Evolutionary conservation across 1,139 yeast species (phyloP), one percentile per base, ranked within the genome.

Genomic region (Saccharomyces pastorianus): DNA sequence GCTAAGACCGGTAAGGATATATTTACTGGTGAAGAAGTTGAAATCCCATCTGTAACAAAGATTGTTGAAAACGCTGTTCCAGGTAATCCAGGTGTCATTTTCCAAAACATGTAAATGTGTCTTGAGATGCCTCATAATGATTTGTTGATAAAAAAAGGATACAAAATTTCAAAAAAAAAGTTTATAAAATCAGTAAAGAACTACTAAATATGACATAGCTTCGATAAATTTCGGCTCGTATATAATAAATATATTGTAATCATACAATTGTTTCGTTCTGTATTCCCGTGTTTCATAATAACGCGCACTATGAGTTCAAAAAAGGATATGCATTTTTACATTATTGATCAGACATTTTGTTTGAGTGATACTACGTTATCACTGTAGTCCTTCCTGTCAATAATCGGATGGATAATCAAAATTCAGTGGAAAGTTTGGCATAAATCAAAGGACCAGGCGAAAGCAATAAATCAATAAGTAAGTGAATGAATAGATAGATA

Each of bases 81-180:
- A 52, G 99, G 99, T 58, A 80, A 81, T 64, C 99, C 99, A 47
- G 96, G 96, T 66, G 83, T 93, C 64, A 71, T 83, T 62, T 79
- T 93, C 64, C 80, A 75, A 64, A 91, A 91, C 68, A 68, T 81
- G 41, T 64, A 56, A 57, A 48, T 5, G 11, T 38, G 44, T 38
- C 4, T 17, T 11, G 11, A 38, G 44, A 38, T 38, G 13, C 13
- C 23, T 38, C 44, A 8, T 17, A 17, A 17, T 20, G 44, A 38
- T 38, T 38, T 38, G 13, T 38, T 38, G 44, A 38, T 38, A 38
- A 38, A 38, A 17, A 20, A 20, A 20, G 23, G 6, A 38, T 17
- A 11, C 25, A 38, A 9, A 11, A 38, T 14, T 38, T 17, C 20
- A 3, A 8, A 4, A 38, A 8, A 17, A 38, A 38, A 8, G 25